phyloP scores from a whole-genome alignment of 352 stramenopile genomes.

The Plasmopara viticola region DNA sequence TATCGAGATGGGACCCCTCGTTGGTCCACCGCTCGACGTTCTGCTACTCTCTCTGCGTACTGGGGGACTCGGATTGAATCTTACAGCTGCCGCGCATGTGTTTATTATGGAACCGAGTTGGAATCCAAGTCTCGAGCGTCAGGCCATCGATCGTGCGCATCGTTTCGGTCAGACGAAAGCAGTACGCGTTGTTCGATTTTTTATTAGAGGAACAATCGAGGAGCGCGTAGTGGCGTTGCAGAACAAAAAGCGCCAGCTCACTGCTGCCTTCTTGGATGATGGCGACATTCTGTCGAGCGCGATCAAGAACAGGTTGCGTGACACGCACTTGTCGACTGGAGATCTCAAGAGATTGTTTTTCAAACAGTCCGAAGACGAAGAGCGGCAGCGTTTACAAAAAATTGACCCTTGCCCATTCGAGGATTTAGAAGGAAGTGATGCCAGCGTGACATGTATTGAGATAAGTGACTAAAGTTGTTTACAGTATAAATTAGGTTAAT shows the following conservation, averaged over 20 bases:
- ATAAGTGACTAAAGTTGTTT: constrained; percentile 22
- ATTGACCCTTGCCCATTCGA: not conserved
- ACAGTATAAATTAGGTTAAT: constrained; percentile 30
- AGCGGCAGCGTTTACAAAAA: constrained; percentile 8
- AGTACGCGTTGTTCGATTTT: constrained; percentile 75
- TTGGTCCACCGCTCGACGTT: constrained; percentile 50
- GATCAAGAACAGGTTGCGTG: constrained; percentile 21
- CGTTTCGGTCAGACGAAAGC: constrained; percentile 73
- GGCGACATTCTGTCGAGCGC: constrained; percentile 11
- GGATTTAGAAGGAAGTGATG: constrained; percentile 11
- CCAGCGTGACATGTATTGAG: constrained; percentile 28
- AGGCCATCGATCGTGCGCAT: constrained; percentile 87
- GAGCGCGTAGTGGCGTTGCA: constrained; percentile 86
- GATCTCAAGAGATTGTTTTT: constrained; percentile 50
- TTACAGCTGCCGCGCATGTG: constrained; percentile 88
- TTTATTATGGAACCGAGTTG: constrained; percentile 92
- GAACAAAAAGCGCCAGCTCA: constrained; percentile 80
- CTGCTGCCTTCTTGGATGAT: constrained; percentile 67
- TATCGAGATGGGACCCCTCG: constrained; percentile 2
- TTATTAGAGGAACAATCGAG: constrained; percentile 87
- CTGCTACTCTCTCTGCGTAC: constrained; percentile 86
- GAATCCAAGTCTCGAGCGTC: constrained; percentile 88
- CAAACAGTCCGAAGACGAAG: constrained; percentile 24
- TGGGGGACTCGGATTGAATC: constrained; percentile 88
- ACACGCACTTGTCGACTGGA: constrained; percentile 32